Base-by-base conservation (phyloP, 2,329 filamentous ascomycete species). In the Ophiobolus disseminans region DNA sequence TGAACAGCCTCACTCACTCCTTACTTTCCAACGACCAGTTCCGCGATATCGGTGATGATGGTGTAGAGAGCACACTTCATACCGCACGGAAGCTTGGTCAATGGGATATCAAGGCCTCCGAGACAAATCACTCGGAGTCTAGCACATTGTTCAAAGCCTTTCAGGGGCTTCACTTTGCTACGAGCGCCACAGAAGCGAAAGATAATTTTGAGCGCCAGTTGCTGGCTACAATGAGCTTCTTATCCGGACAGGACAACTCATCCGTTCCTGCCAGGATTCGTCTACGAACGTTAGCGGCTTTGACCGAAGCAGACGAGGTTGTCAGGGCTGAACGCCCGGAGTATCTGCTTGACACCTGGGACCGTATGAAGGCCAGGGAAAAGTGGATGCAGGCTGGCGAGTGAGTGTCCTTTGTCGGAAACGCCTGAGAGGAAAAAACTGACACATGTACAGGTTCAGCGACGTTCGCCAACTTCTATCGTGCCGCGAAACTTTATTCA, bases 71-170 rank as follows among this genome's bases (percentile, higher is more conserved):
- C 53, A 90, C 90, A 43, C 88, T 96, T 55, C 83, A 85, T 43
- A 90, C 90, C 5, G 91, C 92, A 16, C 84, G 90, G 50, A 88
- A 88, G 57, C 78, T 97, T 13, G 91, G 94, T 59, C 88, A 93
- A 63, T 99, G 94, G 94, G 92, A 97, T 67, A 80, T 97, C 16
- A 89, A 90, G 11, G 86, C 86, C 0, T 89, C 91, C 0, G 77
- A 80, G 6, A 75, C 80, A 2, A 83, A 81, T 39, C 77, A 81
- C 10, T 86, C 84, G 22, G 84, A 87, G 45, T 80, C 86, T 1
- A 86, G 87, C 3, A 86, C 84, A 1, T 77, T 93, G 1, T 97
- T 95, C 74, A 88, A 87, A 62, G 85, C 86, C 0, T 91, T 95
- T 50, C 91, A 96, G 68, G 84, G 85, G 17, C 80, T 97, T 51